Evolutionary conservation across 805 yeast genomes (phyloP).

Genomic region (Huiozyma sinensis): DNA sequence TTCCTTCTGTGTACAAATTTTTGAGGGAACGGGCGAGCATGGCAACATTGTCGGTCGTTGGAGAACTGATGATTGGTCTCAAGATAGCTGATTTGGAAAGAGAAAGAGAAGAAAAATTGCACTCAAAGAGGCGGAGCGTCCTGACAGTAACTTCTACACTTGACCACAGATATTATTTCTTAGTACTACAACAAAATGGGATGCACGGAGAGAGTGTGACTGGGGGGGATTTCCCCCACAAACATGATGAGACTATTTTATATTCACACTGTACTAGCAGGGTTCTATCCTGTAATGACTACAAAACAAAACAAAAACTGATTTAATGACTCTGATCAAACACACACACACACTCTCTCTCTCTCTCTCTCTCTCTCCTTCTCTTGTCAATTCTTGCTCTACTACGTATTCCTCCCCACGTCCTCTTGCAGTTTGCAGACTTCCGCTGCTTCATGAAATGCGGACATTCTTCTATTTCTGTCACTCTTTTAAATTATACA

Average conservation of each 20-base stretch:
- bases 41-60: slow-evolving; percentile 12
- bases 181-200: not conserved
- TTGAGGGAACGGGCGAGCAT: slow-evolving; percentile 16
- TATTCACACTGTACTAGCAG: slow-evolving; percentile 33
- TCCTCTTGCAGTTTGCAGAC: no score
- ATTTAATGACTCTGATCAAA: slow-evolving; percentile 32
- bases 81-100: slow-evolving; percentile 27
- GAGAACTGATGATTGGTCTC: slow-evolving; percentile 34
- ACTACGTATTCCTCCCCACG: no score
- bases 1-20: slow-evolving; percentile 30
- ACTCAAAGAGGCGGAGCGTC: no score
- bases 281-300: slow-evolving; percentile 26
- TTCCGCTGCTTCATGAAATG: no score
- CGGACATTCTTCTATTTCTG: not conserved
- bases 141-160: no score
- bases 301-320: slow-evolving; percentile 26
- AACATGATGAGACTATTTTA: not conserved
- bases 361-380: no score
- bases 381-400: no score
- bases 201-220: no score
- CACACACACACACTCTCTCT: not conserved
- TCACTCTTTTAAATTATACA: not conserved
- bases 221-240: no score
- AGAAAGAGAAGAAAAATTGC: no score
- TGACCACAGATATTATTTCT: not conserved